Evolutionary conservation across 208 protist species (phyloP).

Genomic region (Leishmania aethiopica): DNA sequence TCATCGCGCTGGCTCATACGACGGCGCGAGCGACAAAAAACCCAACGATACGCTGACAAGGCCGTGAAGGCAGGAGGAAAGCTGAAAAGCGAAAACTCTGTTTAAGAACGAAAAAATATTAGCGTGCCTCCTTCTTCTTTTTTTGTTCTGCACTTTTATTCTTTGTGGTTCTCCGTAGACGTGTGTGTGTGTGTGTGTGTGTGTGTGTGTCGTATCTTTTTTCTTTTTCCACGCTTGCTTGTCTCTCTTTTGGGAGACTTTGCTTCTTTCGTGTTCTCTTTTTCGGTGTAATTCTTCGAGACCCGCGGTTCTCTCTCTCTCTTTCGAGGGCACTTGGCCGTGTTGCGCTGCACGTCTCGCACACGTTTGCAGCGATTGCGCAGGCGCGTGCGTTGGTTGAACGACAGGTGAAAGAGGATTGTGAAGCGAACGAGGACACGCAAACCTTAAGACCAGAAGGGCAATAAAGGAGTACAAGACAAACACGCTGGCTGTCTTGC

Average conservation of each 20-base stretch:
- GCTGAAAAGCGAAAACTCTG: neutral
- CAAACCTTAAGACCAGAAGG: neutral
- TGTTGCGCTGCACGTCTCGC: neutral
- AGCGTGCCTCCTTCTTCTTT: neutral
- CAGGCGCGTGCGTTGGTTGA: neutral
- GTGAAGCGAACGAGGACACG: neutral
- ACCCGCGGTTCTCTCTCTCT: neutral
- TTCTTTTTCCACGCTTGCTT: neutral
- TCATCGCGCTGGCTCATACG: neutral
- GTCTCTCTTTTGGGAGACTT: neutral
- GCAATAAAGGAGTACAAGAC: neutral
- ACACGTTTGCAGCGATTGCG: neutral
- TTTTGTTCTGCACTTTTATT: neutral
- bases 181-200: neutral
- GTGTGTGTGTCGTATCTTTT: neutral
- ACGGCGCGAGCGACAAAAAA: neutral
- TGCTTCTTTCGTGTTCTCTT: neutral
- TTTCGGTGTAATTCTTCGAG: neutral
- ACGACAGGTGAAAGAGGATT: neutral
- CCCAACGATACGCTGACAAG: neutral
- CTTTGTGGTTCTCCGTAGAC: neutral
- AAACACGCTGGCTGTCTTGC: too few species aligned
- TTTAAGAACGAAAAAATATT: neutral
- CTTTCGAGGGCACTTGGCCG: neutral
- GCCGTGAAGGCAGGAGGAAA: neutral